Percentiles rank a stretch among this genome's conserved stretches.
Evolutionary conservation across 1,284 basidiomycete species (phyloP).

Genomic region (Psilocybe mexicana): DNA sequence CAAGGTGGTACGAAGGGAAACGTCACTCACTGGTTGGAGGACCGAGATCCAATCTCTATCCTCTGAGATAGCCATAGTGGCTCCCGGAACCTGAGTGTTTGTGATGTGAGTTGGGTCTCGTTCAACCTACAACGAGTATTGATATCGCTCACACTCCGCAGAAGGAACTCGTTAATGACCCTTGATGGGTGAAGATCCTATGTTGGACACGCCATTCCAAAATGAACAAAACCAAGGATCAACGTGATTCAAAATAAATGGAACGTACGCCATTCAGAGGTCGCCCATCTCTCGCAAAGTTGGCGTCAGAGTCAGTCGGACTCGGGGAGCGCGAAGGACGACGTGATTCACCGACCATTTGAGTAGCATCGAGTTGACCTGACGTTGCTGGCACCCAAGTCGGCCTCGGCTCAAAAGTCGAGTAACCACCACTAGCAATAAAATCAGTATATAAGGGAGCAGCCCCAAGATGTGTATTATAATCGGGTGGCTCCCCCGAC

Average conservation of each 20-base stretch:
- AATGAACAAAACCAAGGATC: background rate
- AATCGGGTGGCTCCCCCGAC: too few species aligned
- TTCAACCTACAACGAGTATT: background rate
- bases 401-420: too few species aligned
- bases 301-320: too few species aligned
- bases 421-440: too few species aligned
- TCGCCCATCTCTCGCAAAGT: too few species aligned
- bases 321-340: too few species aligned
- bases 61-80: background rate
- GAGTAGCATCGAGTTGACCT: too few species aligned
- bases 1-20: background rate
- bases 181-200: background rate
- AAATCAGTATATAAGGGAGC: too few species aligned
- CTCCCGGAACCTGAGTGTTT: background rate
- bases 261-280: background rate
- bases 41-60: conserved; percentile 1
- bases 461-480: too few species aligned
- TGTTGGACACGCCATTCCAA: background rate
- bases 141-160: background rate
- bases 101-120: background rate
- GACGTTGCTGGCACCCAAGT: too few species aligned
- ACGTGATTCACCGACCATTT: too few species aligned
- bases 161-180: background rate
- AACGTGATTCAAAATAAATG: background rate
- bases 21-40: background rate